phyloP scores from a whole-genome alignment of 1,284 basidiomycete species.

The Pseudozyma tsukubaensis region DNA sequence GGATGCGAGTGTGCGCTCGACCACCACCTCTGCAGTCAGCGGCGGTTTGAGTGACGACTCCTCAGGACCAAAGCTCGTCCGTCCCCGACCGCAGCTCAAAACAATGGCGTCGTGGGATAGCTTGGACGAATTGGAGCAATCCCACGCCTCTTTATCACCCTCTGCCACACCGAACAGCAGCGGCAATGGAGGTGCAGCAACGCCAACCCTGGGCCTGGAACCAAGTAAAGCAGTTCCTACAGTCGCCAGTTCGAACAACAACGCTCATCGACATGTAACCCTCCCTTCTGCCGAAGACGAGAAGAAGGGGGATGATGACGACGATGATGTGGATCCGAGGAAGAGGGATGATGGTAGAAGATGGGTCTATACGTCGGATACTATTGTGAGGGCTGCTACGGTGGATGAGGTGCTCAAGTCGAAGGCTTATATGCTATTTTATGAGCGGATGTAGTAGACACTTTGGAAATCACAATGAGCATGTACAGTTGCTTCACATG shows the following conservation, averaged over 20 bases:
- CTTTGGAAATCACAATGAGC: slow-evolving; percentile 1
- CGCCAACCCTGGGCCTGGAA: slow-evolving; percentile 15
- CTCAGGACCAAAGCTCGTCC: slow-evolving; percentile 25
- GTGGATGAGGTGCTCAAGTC: slow-evolving; percentile 88
- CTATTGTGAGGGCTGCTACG: slow-evolving; percentile 79
- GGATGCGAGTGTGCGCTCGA: slow-evolving; percentile 8
- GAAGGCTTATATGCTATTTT: slow-evolving; percentile 91
- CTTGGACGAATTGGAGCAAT: slow-evolving; percentile 38
- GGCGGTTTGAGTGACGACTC: slow-evolving; percentile 18
- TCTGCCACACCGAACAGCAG: slow-evolving; percentile 10
- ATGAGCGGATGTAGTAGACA: slow-evolving; percentile 74
- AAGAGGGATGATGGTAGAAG: slow-evolving; percentile 71
- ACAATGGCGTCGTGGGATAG: slow-evolving; percentile 45
- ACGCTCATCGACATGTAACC: slow-evolving; percentile 27
- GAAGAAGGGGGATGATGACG: slow-evolving; percentile 5
- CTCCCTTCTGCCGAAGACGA: not conserved
- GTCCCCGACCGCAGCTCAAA: slow-evolving; percentile 35
- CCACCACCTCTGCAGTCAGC: not conserved
- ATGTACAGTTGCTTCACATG: not conserved
- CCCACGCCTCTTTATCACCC: slow-evolving; percentile 5
- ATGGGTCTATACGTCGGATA: slow-evolving; percentile 89
- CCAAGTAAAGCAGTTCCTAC: slow-evolving; percentile 27
- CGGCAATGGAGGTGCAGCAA: not conserved
- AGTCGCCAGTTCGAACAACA: slow-evolving; percentile 25
- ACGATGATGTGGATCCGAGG: slow-evolving; percentile 40